Conservation (phyloP, 768 basidiomycete species). For the Macrolepiota dolichaula region DNA sequence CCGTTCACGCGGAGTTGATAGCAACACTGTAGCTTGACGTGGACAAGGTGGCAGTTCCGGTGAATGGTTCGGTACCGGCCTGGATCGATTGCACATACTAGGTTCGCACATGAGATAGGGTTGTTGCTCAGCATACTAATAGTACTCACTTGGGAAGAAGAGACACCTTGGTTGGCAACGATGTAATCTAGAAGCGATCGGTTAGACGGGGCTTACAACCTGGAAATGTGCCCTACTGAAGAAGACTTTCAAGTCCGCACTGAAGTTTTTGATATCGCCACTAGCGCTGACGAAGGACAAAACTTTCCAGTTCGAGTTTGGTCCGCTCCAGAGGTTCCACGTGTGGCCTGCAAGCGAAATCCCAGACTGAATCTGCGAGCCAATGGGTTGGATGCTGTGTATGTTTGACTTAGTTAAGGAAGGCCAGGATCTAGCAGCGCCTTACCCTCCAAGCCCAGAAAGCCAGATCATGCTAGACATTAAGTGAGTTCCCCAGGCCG, state of each 20-base stretch:
- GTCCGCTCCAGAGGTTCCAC: constrained; percentile 57
- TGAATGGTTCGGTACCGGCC: constrained; percentile 54
- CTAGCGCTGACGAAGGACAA: constrained; percentile 49
- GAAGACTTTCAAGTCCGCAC: constrained; percentile 49
- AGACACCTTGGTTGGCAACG: constrained; percentile 41
- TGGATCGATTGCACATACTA: constrained; percentile 54
- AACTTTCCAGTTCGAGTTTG: constrained; percentile 53
- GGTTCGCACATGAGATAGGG: background rate
- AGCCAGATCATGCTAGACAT: constrained; percentile 57
- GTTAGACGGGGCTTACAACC: background rate
- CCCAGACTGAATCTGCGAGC: constrained; percentile 40
- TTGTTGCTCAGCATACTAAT: background rate
- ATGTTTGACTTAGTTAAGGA: background rate
- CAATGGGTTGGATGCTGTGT: constrained; percentile 52
- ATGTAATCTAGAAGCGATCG: constrained; percentile 36
- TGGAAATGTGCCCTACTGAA: constrained; percentile 37
- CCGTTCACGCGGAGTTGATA: background rate
- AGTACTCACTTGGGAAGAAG: constrained; percentile 36
- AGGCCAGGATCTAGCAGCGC: background rate
- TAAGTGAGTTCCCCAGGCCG: background rate
- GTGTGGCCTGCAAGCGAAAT: constrained; percentile 43
- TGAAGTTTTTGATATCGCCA: constrained; percentile 49
- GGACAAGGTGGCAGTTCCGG: constrained; percentile 43
- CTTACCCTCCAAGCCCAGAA: constrained; percentile 51
- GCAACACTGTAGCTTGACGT: constrained; percentile 23